Percentiles rank a stretch among this genome's conserved stretches.
Evolutionary conservation across 768 basidiomycete genomes (phyloP).

Genomic region (Lactifluus hygrophoroides): DNA sequence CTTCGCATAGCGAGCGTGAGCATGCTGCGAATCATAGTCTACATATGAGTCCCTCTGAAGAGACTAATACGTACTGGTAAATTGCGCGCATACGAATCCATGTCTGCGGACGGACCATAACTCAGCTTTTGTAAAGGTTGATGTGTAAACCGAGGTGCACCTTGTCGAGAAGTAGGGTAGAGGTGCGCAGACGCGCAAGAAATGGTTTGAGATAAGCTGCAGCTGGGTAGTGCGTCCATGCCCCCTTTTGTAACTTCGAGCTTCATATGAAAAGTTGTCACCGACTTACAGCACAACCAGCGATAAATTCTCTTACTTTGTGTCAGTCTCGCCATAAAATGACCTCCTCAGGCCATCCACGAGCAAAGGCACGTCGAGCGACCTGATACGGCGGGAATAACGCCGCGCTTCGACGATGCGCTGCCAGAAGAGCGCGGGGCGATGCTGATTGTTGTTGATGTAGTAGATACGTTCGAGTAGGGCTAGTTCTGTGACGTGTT

Average conservation of each 20-base stretch:
- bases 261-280: slow-evolving; percentile 26
- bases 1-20: slow-evolving; percentile 58
- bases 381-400: slow-evolving; percentile 33
- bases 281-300: not conserved
- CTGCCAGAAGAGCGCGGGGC: slow-evolving; percentile 60
- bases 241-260: slow-evolving; percentile 42
- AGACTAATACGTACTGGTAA: slow-evolving; percentile 36
- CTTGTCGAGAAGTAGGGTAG: slow-evolving; percentile 37
- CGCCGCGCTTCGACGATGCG: slow-evolving; percentile 53
- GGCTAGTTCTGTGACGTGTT: slow-evolving; percentile 44
- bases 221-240: slow-evolving; percentile 59
- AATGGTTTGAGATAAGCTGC: slow-evolving; percentile 28
- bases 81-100: slow-evolving; percentile 38
- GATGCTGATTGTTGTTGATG: slow-evolving; percentile 75
- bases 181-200: slow-evolving; percentile 30
- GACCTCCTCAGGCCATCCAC: slow-evolving; percentile 35
- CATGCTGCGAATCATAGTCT: slow-evolving; percentile 33
- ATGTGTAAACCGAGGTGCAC: slow-evolving; percentile 26
- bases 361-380: slow-evolving; percentile 21
- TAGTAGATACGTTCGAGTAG: slow-evolving; percentile 64
- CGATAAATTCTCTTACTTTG: slow-evolving; percentile 29
- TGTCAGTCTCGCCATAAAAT: slow-evolving; percentile 40
- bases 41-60: not conserved
- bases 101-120: slow-evolving; percentile 30
- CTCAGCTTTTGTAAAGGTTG: not conserved